Conservation (phyloP, 805 yeast species). For the Yamadazyma phyllophila region DNA sequence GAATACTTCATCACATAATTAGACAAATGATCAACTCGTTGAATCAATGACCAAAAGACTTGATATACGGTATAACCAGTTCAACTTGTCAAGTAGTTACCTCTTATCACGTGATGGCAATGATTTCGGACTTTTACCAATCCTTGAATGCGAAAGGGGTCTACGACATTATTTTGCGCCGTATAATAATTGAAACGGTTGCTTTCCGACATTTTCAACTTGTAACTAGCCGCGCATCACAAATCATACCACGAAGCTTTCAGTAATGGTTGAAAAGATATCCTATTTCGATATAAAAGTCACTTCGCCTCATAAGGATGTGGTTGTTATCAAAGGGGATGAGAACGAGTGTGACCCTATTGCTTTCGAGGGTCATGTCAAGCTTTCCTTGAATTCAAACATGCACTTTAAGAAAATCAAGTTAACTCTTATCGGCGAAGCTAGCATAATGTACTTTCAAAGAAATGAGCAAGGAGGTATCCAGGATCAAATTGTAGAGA, state of each 20-base stretch:
- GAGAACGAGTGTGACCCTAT: slow-evolving; percentile 44
- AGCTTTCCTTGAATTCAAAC: slow-evolving; percentile 43
- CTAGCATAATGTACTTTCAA: slow-evolving; percentile 40
- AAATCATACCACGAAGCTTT: not conserved
- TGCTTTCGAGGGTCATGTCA: slow-evolving; percentile 46
- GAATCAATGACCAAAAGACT: no score
- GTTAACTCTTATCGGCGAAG: slow-evolving; percentile 44
- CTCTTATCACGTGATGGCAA: no score
- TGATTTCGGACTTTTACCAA: no score
- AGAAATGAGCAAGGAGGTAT: slow-evolving; percentile 26
- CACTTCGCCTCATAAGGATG: slow-evolving; percentile 40
- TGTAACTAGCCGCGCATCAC: slow-evolving; percentile 4
- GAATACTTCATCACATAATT: no score
- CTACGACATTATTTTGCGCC: no score
- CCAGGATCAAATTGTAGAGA: slow-evolving; percentile 36
- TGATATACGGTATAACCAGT: no score
- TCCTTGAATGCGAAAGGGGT: no score
- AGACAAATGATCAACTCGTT: no score
- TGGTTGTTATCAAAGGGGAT: slow-evolving; percentile 42
- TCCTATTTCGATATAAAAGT: slow-evolving; percentile 38
- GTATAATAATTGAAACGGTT: not conserved
- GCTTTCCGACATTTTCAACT: not conserved
- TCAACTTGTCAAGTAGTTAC: no score
- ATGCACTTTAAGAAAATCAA: slow-evolving; percentile 37
- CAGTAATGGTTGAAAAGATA: slow-evolving; percentile 14